Evolutionary conservation across 495 filamentous ascomycete species (phyloP).

Genomic region (Aspergillus nidulans): DNA sequence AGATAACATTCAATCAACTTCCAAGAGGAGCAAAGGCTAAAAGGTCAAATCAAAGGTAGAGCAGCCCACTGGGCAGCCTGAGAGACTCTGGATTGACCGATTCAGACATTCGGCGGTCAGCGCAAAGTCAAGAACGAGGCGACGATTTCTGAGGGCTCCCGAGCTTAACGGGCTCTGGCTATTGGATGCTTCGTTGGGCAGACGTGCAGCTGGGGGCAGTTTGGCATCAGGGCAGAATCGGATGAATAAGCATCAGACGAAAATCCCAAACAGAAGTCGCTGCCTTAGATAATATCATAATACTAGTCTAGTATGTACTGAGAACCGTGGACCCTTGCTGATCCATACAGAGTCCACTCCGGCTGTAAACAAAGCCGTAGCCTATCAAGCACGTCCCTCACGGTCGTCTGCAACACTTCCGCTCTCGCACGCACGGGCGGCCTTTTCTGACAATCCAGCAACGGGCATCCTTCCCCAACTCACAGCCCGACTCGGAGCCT

Average conservation of each 20-base stretch:
- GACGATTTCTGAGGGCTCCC: conserved; percentile 28
- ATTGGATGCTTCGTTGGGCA: conserved; percentile 53
- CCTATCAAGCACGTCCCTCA: neutral
- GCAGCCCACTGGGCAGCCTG: too few relatives aligned
- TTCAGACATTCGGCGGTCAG: conserved; percentile 31
- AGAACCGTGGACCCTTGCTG: neutral
- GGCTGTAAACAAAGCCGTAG: neutral
- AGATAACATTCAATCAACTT: neutral
- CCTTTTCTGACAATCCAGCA: neutral
- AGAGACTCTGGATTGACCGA: conserved; percentile 16
- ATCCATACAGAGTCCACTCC: conserved; percentile 1
- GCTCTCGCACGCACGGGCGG: conserved; percentile 4
- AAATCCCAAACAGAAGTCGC: neutral
- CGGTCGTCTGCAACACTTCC: neutral
- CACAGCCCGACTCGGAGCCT: conserved; percentile 1
- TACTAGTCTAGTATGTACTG: too few relatives aligned
- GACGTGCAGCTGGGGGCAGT: conserved; percentile 35
- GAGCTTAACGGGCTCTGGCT: conserved; percentile 25
- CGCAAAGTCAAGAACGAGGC: conserved; percentile 27
- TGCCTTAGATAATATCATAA: neutral
- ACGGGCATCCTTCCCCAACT: neutral
- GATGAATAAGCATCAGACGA: conserved; percentile 12
- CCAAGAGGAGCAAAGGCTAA: neutral
- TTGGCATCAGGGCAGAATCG: conserved; percentile 8
- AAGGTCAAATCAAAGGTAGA: conserved; percentile 12